Conservation (phyloP, 2,329 filamentous ascomycete species). For the Alternaria brassicae region DNA sequence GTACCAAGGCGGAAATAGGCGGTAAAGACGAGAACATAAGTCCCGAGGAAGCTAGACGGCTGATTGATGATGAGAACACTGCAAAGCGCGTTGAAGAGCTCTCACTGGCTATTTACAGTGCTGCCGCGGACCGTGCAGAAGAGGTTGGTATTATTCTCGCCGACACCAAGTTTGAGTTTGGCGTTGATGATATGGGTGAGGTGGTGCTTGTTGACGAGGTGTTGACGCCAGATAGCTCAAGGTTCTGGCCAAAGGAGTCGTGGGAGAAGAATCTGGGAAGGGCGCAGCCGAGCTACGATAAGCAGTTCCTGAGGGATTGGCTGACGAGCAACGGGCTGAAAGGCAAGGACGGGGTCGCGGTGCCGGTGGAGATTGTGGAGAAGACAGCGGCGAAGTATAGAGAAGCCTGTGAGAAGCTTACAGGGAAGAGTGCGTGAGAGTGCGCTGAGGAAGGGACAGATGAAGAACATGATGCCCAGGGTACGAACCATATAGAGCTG, state of each 20-base stretch:
- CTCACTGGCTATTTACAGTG: conserved; percentile 68
- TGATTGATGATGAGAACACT: conserved; percentile 69
- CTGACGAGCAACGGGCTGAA: conserved; percentile 75
- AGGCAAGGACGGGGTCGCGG: conserved; percentile 73
- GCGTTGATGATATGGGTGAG: conserved; percentile 66
- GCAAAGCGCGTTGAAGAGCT: conserved; percentile 71
- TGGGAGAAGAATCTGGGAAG: conserved; percentile 71
- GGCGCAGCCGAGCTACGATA: conserved; percentile 86
- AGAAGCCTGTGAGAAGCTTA: conserved; percentile 76
- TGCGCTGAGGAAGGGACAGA: neutral
- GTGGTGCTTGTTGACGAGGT: conserved; percentile 85
- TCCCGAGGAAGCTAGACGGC: conserved; percentile 63
- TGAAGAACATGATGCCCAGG: neutral
- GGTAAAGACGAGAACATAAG: conserved; percentile 87
- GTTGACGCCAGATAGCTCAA: conserved; percentile 75
- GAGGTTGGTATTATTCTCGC: conserved; percentile 77
- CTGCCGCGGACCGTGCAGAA: conserved; percentile 68
- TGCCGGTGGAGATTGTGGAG: conserved; percentile 74
- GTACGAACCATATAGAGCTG: neutral
- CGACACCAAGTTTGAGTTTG: conserved; percentile 81
- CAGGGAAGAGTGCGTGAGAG: conserved; percentile 52
- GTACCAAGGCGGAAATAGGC: conserved; percentile 82
- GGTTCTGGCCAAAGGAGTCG: conserved; percentile 81
- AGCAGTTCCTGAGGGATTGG: conserved; percentile 79
- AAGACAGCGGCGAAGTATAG: conserved; percentile 75